These are phyloP conservation scores for Aspergillus fructus DNA, from an alignment of 2,329 filamentous ascomycete species.

Conservation along the genomic window DNA sequence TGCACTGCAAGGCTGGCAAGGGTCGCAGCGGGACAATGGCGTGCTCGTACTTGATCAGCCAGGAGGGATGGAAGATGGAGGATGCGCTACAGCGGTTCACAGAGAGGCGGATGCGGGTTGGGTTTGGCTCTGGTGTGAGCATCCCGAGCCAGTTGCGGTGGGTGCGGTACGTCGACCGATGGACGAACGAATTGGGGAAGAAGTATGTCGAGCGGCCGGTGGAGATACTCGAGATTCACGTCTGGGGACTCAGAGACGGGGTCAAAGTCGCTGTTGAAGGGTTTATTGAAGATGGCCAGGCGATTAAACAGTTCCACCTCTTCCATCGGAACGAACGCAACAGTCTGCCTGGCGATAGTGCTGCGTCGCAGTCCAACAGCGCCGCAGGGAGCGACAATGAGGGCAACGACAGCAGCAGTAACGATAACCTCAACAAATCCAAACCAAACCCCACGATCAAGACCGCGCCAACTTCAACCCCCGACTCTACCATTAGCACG, in stretches of 20 bases:
- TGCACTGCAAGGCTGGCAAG: slow-evolving; percentile 97
- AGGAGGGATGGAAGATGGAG: slow-evolving; percentile 69
- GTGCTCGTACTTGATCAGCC: slow-evolving; percentile 85
- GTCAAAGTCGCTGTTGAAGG: slow-evolving; percentile 86
- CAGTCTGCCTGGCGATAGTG: slow-evolving; percentile 37
- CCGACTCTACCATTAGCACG: neutral
- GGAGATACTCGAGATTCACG: slow-evolving; percentile 83
- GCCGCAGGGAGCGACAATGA: slow-evolving; percentile 5
- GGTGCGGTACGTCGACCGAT: slow-evolving; percentile 84
- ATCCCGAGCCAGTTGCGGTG: slow-evolving; percentile 91
- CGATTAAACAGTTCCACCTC: slow-evolving; percentile 78
- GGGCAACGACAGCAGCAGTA: slow-evolving; percentile 3
- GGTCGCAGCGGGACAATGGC: slow-evolving; percentile 85
- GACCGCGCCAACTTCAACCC: neutral
- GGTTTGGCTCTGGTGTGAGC: slow-evolving; percentile 84
- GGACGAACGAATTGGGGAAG: slow-evolving; percentile 70
- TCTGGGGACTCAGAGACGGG: slow-evolving; percentile 83
- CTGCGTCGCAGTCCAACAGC: neutral
- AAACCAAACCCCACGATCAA: neutral
- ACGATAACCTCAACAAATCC: neutral
- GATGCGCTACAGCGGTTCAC: slow-evolving; percentile 71
- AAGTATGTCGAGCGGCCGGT: slow-evolving; percentile 78
- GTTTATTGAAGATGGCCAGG: slow-evolving; percentile 83
- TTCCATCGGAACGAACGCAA: slow-evolving; percentile 71
- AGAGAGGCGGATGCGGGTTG: slow-evolving; percentile 80